phyloP scores from a whole-genome alignment of 2,329 filamentous ascomycete species.

The Berkeleyomyces rouxiae region DNA sequence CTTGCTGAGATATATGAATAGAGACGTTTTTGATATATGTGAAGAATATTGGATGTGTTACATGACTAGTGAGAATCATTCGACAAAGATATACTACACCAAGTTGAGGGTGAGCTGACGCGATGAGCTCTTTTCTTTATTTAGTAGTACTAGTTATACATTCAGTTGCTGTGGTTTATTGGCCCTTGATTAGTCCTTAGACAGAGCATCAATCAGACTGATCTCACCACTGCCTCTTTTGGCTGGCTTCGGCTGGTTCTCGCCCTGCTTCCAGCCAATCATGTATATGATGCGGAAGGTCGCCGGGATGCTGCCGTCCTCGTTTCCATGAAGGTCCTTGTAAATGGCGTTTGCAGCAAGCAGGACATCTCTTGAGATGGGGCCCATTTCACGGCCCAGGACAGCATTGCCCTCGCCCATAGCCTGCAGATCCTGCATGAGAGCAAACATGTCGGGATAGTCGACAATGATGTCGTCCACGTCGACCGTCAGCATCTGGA shows the following conservation, averaged over 20 bases:
- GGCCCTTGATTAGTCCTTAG: conserved; percentile 2
- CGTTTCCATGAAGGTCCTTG: conserved; percentile 67
- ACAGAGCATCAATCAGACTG: conserved; percentile 68
- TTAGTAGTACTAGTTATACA: not conserved
- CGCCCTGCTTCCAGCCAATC: conserved; percentile 92
- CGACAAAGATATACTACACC: too few species aligned
- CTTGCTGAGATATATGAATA: not conserved
- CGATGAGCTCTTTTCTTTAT: not conserved
- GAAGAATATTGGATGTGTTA: not conserved
- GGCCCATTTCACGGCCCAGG: conserved; percentile 63
- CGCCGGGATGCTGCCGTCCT: conserved; percentile 61
- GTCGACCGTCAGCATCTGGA: conserved; percentile 91
- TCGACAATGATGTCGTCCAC: conserved; percentile 95
- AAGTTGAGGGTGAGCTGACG: not conserved
- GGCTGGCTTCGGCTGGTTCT: conserved; percentile 62
- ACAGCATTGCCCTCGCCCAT: conserved; percentile 95
- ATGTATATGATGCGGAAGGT: conserved; percentile 95
- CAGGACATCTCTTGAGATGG: conserved; percentile 66
- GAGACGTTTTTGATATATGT: not conserved
- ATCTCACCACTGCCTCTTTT: conserved; percentile 70
- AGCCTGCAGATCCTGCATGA: conserved; percentile 86
- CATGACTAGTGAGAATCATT: too few species aligned
- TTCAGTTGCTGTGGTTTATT: conserved; percentile 16
- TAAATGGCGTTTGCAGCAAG: conserved; percentile 84
- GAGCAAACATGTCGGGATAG: conserved; percentile 72